Evolutionary conservation across 352 stramenopile species (phyloP).

Genomic region (Phytophthora boehmeriae): DNA sequence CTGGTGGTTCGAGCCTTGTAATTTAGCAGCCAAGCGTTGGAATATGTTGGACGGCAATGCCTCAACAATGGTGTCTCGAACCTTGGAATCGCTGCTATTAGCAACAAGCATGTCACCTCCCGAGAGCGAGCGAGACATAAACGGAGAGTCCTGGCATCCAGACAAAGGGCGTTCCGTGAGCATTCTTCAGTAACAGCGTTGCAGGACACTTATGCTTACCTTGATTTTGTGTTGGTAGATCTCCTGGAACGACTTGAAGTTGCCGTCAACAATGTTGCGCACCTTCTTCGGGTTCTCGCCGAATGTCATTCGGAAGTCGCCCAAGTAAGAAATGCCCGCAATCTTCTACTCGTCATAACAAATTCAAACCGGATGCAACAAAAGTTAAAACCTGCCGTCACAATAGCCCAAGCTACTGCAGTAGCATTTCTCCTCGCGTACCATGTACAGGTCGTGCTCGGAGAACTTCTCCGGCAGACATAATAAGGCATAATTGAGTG

Average conservation of each 20-base stretch:
- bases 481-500: conserved; percentile 77
- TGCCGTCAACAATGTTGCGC: conserved; percentile 90
- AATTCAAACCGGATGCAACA: neutral
- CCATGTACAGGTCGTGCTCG: conserved; percentile 85
- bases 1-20: conserved; percentile 29
- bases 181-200: neutral
- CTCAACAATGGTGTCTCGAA: conserved; percentile 50
- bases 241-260: conserved; percentile 71
- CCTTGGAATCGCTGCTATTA: conserved; percentile 43
- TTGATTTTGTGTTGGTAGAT: conserved; percentile 81
- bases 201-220: conserved; percentile 34
- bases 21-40: conserved; percentile 39
- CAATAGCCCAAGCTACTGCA: no score
- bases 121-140: conserved; percentile 55
- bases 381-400: conserved; percentile 7
- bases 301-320: conserved; percentile 92
- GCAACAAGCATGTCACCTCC: conserved; percentile 54
- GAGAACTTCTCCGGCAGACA: conserved; percentile 83
- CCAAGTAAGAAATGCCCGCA: conserved; percentile 88
- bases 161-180: neutral
- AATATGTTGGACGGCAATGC: conserved; percentile 61
- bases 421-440: conserved; percentile 19
- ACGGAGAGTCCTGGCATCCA: conserved; percentile 60
- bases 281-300: conserved; percentile 92
- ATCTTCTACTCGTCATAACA: conserved; percentile 61